phyloP scores from a whole-genome alignment of 257 asterid species.

The Nicotiana tomentosiformis region DNA sequence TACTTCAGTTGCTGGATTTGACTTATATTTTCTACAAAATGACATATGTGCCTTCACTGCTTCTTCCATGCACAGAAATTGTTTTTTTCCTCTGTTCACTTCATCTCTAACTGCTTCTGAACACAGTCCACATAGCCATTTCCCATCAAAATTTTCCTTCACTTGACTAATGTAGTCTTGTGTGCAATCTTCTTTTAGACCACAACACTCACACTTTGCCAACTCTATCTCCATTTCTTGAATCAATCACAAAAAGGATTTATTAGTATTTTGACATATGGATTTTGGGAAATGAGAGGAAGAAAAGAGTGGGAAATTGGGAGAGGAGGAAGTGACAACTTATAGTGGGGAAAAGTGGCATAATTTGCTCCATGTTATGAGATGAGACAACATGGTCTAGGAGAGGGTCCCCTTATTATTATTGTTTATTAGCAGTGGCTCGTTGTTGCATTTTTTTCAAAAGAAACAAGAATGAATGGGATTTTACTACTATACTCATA shows the following conservation, averaged over 20 bases:
- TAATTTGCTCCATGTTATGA: conserved; percentile 72
- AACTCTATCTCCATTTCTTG: conserved; percentile 62
- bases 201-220: conserved; percentile 90
- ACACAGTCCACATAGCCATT: conserved; percentile 89
- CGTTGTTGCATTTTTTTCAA: neutral
- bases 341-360: conserved; percentile 45
- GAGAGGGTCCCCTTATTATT: conserved; percentile 11
- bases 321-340: conserved; percentile 12
- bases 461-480: neutral
- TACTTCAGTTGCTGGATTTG: conserved; percentile 71
- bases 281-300: neutral
- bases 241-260: neutral
- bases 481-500: neutral
- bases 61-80: conserved; percentile 39
- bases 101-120: conserved; percentile 90
- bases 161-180: conserved; percentile 64
- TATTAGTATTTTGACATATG: neutral
- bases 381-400: conserved; percentile 51
- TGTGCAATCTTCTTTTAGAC: conserved; percentile 87
- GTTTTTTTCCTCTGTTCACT: conserved; percentile 40
- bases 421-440: conserved; percentile 1
- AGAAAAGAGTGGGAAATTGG: neutral
- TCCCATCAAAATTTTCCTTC: conserved; percentile 62
- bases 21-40: conserved; percentile 59
- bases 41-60: conserved; percentile 87